Evolutionary conservation across 2,329 filamentous ascomycete genomes (phyloP), one percentile per base, ranked within the genome.

Genomic region (Hypoxylon sp.): DNA sequence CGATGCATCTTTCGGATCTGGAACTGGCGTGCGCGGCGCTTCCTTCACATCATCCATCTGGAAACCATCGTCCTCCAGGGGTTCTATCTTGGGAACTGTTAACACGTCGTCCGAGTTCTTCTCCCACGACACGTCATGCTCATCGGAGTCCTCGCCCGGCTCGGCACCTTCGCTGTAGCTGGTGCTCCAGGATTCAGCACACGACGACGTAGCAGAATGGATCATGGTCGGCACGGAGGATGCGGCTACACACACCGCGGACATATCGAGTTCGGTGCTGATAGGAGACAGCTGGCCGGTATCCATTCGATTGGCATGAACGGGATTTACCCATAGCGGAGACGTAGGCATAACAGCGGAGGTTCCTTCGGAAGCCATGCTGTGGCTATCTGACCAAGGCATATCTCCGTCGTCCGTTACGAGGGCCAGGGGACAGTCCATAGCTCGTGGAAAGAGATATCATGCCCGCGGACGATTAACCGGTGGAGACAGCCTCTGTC

Each of bases 21-120:
- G 68, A 28, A 72, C 67, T 20, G 74, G 68, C 22, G 76, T 74
- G 19, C 70, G 68, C 3, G 80, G 79, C 4, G 77, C 81, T 56
- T 80, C 79, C 68, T 84, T 81, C 26, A 88, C 72, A 26, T 86
- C 81, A 49, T 82, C 79, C 65, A 88, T 78, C 50, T 82, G 80
- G 62, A 87, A 79, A 59, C 84, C 82, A 60, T 83, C 79, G 41
- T 88, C 84, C 49, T 89, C 86, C 49, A 79, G 63, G 1, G 85
- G 85, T 68, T 89, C 87, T 10, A 85, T 69, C 72, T 89, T 89
- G 6, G 85, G 84, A 6, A 84, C 75, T 13, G 81, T 71, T 47
- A 84, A 68, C 39, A 79, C 74, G 37, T 84, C 81, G 54, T 83
- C 81, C 4, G 80, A 77, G 43, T 72, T 76, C 28, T 79, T 80